Base-by-base conservation (phyloP, 2,329 filamentous ascomycete genomes). In the Huntiella decipiens region DNA sequence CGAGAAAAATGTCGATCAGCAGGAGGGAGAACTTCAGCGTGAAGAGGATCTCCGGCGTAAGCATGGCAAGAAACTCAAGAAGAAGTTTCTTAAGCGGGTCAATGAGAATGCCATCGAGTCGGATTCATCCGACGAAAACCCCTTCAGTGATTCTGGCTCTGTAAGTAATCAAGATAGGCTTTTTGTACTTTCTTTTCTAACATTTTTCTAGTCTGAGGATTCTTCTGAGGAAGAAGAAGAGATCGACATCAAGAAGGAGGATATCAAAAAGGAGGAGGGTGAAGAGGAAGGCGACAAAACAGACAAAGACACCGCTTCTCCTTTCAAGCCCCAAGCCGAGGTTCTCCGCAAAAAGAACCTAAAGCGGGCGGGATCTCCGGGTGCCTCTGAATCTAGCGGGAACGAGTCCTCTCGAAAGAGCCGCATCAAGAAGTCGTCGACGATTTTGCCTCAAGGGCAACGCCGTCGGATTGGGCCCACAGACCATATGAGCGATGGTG, bases 301-400 rank as follows among this genome's bases (percentile, higher is more conserved):
- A 4, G 75, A 73, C 15, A 87, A 84, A 59, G 83, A 82, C 22
- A 74, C 72, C 34, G 82, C 61, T 10, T 70, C 70, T 3, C 65
- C 70, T 0, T 59, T 34, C 17, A 59, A 66, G 43, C 73, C 71
- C 56, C 65, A 63, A 45, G 63, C 64, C 46, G 63, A 71, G 31
- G 60, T 66, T 8, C 56, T 63, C 4, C 74, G 73, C 59, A 74
- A 74, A 57, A 77, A 75, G 56, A 70, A 68, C 31, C 71, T 88
- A 44, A 95, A 95, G 64, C 78, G 88, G 28, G 73, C 83, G 31
- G 85, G 86, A 13, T 94, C 86, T 12, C 85, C 87, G 3, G 81
- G 87, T 52, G 70, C 82, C 31, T 95, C 86, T 2, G 88, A 96
- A 58, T 85, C 85, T 7, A 93, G 85, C 58, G 88, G 85, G 45